Base-by-base conservation (phyloP, 1,284 basidiomycete species). In the Moesziomyces antarcticus region DNA sequence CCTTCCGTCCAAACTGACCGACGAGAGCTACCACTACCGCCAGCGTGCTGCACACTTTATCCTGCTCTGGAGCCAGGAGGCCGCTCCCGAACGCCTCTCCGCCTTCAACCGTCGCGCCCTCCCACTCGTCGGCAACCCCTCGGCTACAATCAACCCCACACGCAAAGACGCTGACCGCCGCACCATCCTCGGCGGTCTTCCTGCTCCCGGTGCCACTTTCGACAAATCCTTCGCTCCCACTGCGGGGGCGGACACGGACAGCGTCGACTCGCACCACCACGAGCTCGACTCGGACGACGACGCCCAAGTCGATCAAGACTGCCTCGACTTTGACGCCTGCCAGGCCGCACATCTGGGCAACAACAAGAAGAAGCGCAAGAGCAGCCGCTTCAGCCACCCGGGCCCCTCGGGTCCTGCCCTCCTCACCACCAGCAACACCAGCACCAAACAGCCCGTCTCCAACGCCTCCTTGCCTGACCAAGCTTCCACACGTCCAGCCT, bases 331-430 rank as follows among this genome's bases (percentile, higher is more conserved):
- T 43, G 68, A 73, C 33, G 53, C 50, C 20, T 73, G 63, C 35
- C 64, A 60, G 40, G 44, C 68, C 5, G 70, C 69, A 3, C 57
- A 77, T 53, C 56, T 73, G 11, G 75, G 64, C 49, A 77, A 77
- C 62, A 77, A 73, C 65, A 77, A 73, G 53, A 77, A 77, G 58
- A 77, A 77, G 56, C 70, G 75, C 33, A 77, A 77, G 52, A 77
- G 67, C 56, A 67, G 56, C 13, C 63, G 71, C n/a, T 67, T 59
- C 48, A 62, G 22, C 52, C 55, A 49, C 41, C 41, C 57, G 1
- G 49, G 44, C 10, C 40, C 24, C 10, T 21, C 44, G 18, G 24
- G 21, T 7, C 11, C 22, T 3, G 44, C 10, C 8, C 24, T 51
- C 5, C 16, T 22, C 18, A 51, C 22, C 48, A 52, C 13, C 42